These are phyloP conservation scores for Sporisorium iseilematis-ciliati DNA, from an alignment of 1,284 basidiomycete species.

Conservation along the genomic window DNA sequence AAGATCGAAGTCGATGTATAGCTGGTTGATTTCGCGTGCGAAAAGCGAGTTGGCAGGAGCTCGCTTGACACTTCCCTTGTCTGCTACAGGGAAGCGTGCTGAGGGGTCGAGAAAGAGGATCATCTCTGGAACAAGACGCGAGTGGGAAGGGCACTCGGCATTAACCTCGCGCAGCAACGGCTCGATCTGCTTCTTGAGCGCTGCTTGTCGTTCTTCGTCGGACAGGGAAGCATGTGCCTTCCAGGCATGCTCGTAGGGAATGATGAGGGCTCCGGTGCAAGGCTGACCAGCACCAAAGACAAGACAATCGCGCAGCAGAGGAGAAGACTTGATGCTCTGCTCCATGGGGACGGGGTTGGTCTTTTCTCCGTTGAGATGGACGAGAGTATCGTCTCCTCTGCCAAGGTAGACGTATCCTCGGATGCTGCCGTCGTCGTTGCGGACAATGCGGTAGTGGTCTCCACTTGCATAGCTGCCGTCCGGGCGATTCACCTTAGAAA, in stretches of 20 bases:
- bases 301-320: conserved; percentile 73
- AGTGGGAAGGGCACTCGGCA: conserved; percentile 36
- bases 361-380: conserved; percentile 66
- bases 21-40: conserved; percentile 24
- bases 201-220: conserved; percentile 24
- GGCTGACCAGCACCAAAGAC: conserved; percentile 76
- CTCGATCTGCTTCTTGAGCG: conserved; percentile 32
- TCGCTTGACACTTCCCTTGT: conserved; percentile 48
- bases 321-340: conserved; percentile 40
- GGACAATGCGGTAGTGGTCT: conserved; percentile 73
- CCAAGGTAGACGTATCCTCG: conserved; percentile 75
- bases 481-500: conserved; percentile 73
- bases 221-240: conserved; percentile 56
- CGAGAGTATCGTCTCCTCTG: conserved; percentile 76
- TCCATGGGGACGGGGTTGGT: conserved; percentile 59
- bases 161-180: conserved; percentile 38
- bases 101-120: conserved; percentile 23
- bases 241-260: conserved; percentile 73
- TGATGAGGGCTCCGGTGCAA: conserved; percentile 75
- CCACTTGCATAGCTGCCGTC: conserved; percentile 76
- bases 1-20: conserved; percentile 43
- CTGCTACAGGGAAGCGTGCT: conserved; percentile 25
- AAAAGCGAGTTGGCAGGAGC: conserved; percentile 28
- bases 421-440: conserved; percentile 71
- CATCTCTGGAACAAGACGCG: conserved; percentile 49